phyloP scores from a whole-genome alignment of 1,284 basidiomycete species.

The Thelephora terrestris region DNA sequence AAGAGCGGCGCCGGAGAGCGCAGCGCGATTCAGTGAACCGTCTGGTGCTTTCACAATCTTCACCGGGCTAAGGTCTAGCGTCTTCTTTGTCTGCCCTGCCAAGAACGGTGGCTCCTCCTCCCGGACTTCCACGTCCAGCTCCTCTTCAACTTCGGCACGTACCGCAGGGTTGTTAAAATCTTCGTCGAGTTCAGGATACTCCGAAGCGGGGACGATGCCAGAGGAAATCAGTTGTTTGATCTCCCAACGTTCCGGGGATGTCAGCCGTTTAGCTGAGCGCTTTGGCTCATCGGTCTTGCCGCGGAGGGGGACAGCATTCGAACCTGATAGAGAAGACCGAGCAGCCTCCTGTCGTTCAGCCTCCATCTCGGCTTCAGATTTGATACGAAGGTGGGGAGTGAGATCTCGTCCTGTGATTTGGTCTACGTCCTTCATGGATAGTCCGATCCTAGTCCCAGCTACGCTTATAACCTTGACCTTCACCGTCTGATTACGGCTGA shows the following conservation, averaged over 20 bases:
- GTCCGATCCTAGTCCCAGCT: constrained; percentile 68
- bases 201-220: constrained; percentile 84
- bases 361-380: constrained; percentile 85
- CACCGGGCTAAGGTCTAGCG: constrained; percentile 92
- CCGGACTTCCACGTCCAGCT: constrained; percentile 93
- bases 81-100: constrained; percentile 91
- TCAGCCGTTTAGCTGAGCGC: constrained; percentile 82
- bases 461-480: constrained; percentile 96
- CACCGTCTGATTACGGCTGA: constrained; percentile 77
- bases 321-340: constrained; percentile 46
- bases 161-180: constrained; percentile 71
- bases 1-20: constrained; percentile 84
- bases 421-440: constrained; percentile 98
- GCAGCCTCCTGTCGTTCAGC: constrained; percentile 62
- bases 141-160: constrained; percentile 87
- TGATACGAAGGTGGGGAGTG: constrained; percentile 88
- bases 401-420: constrained; percentile 85
- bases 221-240: constrained; percentile 98
- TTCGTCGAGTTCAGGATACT: constrained; percentile 95
- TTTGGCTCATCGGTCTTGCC: constrained; percentile 39
- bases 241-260: constrained; percentile 98
- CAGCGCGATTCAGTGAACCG: constrained; percentile 92
- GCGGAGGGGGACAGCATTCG: constrained; percentile 55
- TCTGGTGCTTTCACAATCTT: constrained; percentile 95
- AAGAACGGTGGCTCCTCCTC: constrained; percentile 98